Conservation (phyloP, 108 stramenopile genomes). For the Cyclotella choctawhatcheeana region DNA sequence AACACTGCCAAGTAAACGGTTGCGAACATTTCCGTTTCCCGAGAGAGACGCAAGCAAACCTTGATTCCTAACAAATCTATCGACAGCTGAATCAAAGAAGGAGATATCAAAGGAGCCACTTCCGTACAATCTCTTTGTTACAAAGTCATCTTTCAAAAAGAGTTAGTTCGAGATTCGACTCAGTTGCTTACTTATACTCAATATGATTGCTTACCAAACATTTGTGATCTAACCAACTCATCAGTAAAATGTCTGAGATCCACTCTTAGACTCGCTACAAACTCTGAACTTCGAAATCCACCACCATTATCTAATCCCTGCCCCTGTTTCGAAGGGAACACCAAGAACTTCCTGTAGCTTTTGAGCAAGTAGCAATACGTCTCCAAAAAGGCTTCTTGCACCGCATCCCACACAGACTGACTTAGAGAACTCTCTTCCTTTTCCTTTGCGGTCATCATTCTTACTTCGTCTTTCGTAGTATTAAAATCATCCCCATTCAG, state of each 20-base stretch:
- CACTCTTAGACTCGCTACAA: slow-evolving; percentile 54
- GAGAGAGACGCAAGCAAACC: slow-evolving; percentile 77
- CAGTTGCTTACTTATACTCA: too few species aligned
- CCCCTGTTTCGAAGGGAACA: slow-evolving; percentile 26
- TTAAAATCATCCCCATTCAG: slow-evolving; percentile 40
- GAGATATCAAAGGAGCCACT: slow-evolving; percentile 74
- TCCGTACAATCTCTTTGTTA: slow-evolving; percentile 82
- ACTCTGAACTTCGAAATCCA: slow-evolving; percentile 56
- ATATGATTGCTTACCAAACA: too few species aligned
- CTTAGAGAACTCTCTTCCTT: slow-evolving; percentile 33
- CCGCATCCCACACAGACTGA: slow-evolving; percentile 76
- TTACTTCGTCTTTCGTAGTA: slow-evolving; percentile 3
- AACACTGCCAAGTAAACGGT: slow-evolving; percentile 52
- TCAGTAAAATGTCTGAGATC: slow-evolving; percentile 65
- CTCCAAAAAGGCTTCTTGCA: slow-evolving; percentile 85
- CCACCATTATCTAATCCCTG: slow-evolving; percentile 42
- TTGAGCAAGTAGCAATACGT: slow-evolving; percentile 81
- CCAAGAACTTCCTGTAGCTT: slow-evolving; percentile 77
- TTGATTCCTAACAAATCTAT: slow-evolving; percentile 90
- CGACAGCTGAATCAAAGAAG: slow-evolving; percentile 90
- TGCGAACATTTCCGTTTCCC: slow-evolving; percentile 63
- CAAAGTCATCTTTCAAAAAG: too few species aligned
- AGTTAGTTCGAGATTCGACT: too few species aligned
- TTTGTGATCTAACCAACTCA: slow-evolving; percentile 73
- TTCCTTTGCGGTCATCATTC: too few species aligned